Base-by-base conservation (phyloP, 2,329 filamentous ascomycete species). In the Sporothrix protearum region DNA sequence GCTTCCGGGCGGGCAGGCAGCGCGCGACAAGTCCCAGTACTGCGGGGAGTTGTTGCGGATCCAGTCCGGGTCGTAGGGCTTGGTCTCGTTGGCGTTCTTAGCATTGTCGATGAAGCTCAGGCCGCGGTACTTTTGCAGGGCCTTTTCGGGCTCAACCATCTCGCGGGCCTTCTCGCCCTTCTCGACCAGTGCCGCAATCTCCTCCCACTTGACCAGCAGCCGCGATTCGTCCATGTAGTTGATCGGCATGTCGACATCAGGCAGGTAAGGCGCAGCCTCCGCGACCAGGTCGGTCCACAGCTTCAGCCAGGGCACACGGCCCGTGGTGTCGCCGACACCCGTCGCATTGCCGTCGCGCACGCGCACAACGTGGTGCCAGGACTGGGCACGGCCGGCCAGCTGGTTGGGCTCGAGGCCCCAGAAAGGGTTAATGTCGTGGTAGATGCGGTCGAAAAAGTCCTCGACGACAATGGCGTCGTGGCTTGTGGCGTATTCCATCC, bases 171-270 rank as follows among this genome's bases (percentile, higher is more conserved):
- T 77, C 71, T 79, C 79, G 76, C 88, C 88, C 63, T 81, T 80
- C 8, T 79, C 79, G 10, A 89, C 81, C 66, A 87, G 80, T 30
- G 80, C 80, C 30, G 85, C 81, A 71, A 91, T 84, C 16, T 85
- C 81, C 70, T 90, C 84, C 80, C 84, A 88, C 10, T 87, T 84
- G 2, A 89, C 86, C 39, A 90, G 79, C n/a, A 91, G 78, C 28
- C 89, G 83, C 36, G 88, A 85, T 77, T 91, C 87, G 77, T 91
- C 88, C 79, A 89, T 83, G 69, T 84, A 82, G 76, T 91, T 91
- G 80, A 91, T 87, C 12, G 88, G 85, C 81, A 91, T 89, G 77
- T 91, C 88, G 77, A 91, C 85, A 73, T 91, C 88, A 4, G 88
- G 89, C 28, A 91, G 77, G 67, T 84, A 80, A 16, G 82, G 77